Base-by-base conservation (phyloP, 2,329 filamentous ascomycete species). In the Nigrospora osmanthi region DNA sequence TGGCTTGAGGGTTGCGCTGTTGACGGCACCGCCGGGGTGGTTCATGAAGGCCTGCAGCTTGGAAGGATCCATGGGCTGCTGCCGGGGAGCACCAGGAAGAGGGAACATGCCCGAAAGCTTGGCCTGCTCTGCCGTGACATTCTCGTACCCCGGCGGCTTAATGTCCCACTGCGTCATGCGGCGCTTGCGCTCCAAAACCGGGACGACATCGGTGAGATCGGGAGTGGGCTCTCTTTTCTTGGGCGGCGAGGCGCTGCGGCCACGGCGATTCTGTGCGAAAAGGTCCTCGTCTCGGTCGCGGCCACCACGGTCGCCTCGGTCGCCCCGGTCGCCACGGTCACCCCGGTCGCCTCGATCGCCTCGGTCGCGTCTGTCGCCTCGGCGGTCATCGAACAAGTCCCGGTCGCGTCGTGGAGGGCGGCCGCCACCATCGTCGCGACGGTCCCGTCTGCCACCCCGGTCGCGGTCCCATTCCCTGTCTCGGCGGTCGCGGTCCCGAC, bases 101-200 rank as follows among this genome's bases (percentile, higher is more conserved):
- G 94, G 90, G 72, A 98, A 99, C 93, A 98, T 96, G 71, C 91
- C 85, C 54, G 94, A 98, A 38, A 98, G 77, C 73, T 99, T 99
- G 42, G 93, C 94, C 66, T 98, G 94, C 67, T 98, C 94, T 17
- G 93, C 89, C 3, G 93, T 96, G 53, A 99, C 91, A 65, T 93
- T 95, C 61, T 98, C 94, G 60, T 99, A 99, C 38, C 93, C 91
- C 14, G 89, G 88, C 6, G 93, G 93, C 70, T 98, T 98, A 66
- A 98, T 96, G 64, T 99, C 94, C 93, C 93, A 99, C 67, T 98
- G 94, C 33, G 90, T 97, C 73, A 98, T 72, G 48, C 93, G 85
- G 55, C 94, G 85, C 73, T 90, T 93, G 57, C 91, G 84, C 59
- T 91, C 84, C 51, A 89, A 72, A 47, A 99, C 75, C 4, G 89